phyloP scores from a whole-genome alignment of 768 basidiomycete species.

The Clathrus columnatus region DNA sequence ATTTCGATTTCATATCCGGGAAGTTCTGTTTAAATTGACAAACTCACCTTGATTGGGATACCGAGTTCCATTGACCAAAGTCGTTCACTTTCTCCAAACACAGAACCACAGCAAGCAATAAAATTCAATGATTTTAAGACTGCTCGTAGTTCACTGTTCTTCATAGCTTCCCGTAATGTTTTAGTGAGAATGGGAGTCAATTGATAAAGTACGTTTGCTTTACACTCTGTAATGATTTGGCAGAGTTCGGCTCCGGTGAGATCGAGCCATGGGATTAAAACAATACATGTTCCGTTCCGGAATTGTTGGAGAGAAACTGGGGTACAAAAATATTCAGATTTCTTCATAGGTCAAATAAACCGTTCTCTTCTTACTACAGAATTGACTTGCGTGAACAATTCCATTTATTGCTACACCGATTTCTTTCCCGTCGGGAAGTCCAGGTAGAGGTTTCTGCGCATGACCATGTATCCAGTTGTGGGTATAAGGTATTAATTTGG shows the following conservation, averaged over 20 bases:
- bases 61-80: neutral
- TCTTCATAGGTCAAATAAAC: neutral
- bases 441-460: neutral
- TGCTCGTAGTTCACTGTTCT: neutral
- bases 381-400: neutral
- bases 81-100: neutral
- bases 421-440: too few relatives aligned
- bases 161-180: neutral
- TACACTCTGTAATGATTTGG: neutral
- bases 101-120: neutral
- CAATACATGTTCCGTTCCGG: neutral
- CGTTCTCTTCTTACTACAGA: neutral
- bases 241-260: neutral
- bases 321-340: neutral
- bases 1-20: neutral
- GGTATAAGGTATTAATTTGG: neutral
- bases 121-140: neutral
- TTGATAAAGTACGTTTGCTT: neutral
- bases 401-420: neutral
- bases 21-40: neutral
- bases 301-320: neutral
- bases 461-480: neutral
- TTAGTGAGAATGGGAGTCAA: neutral
- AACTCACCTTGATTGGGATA: neutral
- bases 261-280: neutral